Percentiles rank a stretch among this genome's conserved stretches.
phyloP scores from a whole-genome alignment of 208 protist species.

The Crithidia expoeki region DNA sequence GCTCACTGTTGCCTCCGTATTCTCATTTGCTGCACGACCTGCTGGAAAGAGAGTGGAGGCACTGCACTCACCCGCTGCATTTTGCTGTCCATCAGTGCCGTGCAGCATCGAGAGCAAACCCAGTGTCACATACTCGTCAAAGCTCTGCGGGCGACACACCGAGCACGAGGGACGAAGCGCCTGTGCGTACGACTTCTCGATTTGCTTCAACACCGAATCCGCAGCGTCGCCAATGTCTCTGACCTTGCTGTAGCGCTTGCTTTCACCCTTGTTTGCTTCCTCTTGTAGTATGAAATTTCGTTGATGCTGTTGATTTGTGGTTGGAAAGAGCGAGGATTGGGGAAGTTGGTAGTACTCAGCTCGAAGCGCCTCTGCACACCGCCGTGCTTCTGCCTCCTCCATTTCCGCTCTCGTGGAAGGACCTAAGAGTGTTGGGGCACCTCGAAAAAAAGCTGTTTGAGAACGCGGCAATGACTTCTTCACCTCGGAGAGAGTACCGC shows the following conservation, averaged over 20 bases:
- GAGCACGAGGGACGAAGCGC: constrained; percentile 37
- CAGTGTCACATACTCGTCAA: constrained; percentile 35
- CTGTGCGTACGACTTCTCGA: constrained; percentile 14
- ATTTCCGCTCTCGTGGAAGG: not conserved
- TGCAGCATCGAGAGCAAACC: constrained; percentile 33
- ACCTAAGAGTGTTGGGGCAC: no score
- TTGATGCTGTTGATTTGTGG: no score
- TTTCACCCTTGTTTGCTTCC: not conserved
- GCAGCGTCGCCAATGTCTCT: not conserved
- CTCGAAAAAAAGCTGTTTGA: not conserved
- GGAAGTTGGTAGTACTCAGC: constrained; percentile 34
- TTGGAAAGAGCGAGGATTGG: not conserved
- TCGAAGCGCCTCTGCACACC: constrained; percentile 24
- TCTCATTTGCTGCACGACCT: no score
- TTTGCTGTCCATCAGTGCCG: not conserved
- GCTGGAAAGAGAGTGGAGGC: no score
- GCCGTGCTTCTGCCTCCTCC: not conserved
- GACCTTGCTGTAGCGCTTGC: not conserved
- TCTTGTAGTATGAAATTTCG: no score
- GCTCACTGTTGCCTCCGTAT: no score
- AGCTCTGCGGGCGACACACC: constrained; percentile 34
- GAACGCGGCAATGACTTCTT: not conserved
- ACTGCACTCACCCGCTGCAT: no score
- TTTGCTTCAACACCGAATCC: not conserved
- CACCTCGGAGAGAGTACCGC: not conserved